phyloP scores from a whole-genome alignment of 148 eudicot species.

The Persicaria tinctoria region DNA sequence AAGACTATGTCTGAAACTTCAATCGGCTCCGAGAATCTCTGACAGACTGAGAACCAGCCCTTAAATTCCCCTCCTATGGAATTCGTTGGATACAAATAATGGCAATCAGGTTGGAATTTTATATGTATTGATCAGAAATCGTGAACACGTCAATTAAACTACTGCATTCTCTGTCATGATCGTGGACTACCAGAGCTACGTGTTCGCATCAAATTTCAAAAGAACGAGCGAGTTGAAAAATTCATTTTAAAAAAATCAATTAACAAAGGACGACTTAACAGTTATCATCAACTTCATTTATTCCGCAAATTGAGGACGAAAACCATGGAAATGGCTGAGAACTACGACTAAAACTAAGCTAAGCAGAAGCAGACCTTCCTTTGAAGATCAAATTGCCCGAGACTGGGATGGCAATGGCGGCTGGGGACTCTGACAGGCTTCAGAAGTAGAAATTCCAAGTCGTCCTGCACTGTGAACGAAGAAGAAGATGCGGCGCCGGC shows the following conservation, averaged over 20 bases:
- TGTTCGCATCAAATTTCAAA: constrained; percentile 8
- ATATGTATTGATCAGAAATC: background rate
- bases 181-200: constrained; percentile 2
- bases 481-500: background rate
- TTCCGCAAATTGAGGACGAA: constrained; percentile 21
- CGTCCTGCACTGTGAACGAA: constrained; percentile 14
- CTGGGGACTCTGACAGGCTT: constrained; percentile 16
- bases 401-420: constrained; percentile 6
- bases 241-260: constrained; percentile 19
- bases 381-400: constrained; percentile 7
- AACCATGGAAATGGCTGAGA: constrained; percentile 14
- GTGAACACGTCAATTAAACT: constrained; percentile 10
- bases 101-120: constrained; percentile 3
- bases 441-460: background rate
- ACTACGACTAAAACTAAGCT: background rate
- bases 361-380: constrained; percentile 13
- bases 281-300: background rate
- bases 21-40: background rate
- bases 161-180: constrained; percentile 5
- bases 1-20: background rate
- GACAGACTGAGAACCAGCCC: background rate
- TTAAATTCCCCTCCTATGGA: constrained; percentile 1
- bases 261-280: background rate
- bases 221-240: constrained; percentile 7
- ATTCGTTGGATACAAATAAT: constrained; percentile 7